A percentile compares a stretch with the other conserved stretches of the same genome.
These are phyloP conservation scores for Vigna hirtella DNA, from an alignment of 306 rosid species.

Conservation along the genomic window DNA sequence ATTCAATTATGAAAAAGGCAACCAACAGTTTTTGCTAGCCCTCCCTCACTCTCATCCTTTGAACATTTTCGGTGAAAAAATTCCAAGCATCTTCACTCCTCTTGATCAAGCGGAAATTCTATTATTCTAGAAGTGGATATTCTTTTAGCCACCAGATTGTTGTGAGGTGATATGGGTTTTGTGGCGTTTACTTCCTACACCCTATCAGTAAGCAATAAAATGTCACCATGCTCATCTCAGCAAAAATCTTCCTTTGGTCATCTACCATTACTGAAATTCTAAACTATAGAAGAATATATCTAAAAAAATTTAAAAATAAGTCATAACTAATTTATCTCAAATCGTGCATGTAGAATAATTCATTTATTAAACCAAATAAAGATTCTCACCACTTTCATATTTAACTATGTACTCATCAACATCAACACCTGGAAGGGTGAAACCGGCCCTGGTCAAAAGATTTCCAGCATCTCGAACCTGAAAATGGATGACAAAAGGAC, in stretches of 20 bases:
- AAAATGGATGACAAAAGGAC: conserved; percentile 30
- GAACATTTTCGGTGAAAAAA: conserved; percentile 2
- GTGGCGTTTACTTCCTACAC: conserved; percentile 30
- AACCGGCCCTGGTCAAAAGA: conserved; percentile 97
- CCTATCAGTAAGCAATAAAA: conserved; percentile 23
- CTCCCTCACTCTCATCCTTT: conserved; percentile 20
- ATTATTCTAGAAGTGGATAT: conserved; percentile 3
- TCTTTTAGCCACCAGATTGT: conserved; percentile 19
- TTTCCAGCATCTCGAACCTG: conserved; percentile 99
- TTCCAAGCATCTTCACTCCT: conserved; percentile 17
- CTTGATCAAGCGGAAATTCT: neutral
- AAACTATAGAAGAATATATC: conserved; percentile 23
- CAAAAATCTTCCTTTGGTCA: conserved; percentile 22
- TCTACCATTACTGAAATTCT: conserved; percentile 36
- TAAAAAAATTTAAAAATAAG: conserved; percentile 14
- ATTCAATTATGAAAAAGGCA: conserved; percentile 1
- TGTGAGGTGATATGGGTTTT: neutral
- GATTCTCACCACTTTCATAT: conserved; percentile 83
- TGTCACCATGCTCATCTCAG: conserved; percentile 8
- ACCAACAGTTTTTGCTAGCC: conserved; percentile 1
- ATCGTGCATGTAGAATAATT: conserved; percentile 36
- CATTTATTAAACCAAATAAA: conserved; percentile 25
- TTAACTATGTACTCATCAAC: conserved; percentile 83
- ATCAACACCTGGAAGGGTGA: conserved; percentile 92
- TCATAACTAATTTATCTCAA: conserved; percentile 25